Evolutionary conservation across 1,284 basidiomycete species (phyloP), one percentile per base, ranked within the genome.

Genomic region (Gymnopus androsaceus): DNA sequence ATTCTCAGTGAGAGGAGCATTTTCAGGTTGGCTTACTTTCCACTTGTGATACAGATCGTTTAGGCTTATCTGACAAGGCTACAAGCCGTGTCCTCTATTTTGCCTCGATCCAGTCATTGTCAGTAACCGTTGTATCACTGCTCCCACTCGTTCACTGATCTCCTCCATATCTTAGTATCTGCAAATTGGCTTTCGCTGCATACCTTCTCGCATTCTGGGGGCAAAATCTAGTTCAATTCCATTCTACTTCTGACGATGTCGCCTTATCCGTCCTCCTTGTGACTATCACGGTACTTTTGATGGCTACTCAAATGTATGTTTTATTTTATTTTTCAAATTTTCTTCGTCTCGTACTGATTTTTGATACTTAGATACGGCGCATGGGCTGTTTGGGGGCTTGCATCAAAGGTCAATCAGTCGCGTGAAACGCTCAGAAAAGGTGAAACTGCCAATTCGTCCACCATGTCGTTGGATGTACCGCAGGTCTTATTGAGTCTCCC

Each of bases 201-300:
- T 56, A 56, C 36, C 49, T 56, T 19, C 38, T 56, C n/a, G 49
- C 25, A 4, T 56, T 49, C 31, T 56, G 55, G 55, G 55, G 38
- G 17, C 31, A 44, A 14, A 30, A 56, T 21, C 38, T 56, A 12
- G 34, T 41, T n/a, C 48, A 45, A n/a, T 40, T 40, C 25, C 37
- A 51, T 25, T 51, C 49, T 5, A 45, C 41, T 17, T 36, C 47
- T 5, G 31, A 51, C 14, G 49, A 51, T 38, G 19, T 56, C 4
- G 55, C 55, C 14, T 30, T 56, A 15, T 51, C 48, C 30, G 55
- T 56, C 7, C 28, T 56, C 21, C 41, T 56, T 28, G 55, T 56
- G 14, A 25, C 45, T 15, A 41, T 56, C 28, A 28, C 37, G 15
- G 33, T 51, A 15, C 46, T 51, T 23, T 37, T 56, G 48, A 51